Evolutionary conservation across 129 eudicot genomes (phyloP), one percentile per base, ranked within the genome.

Genomic region (Pittosporum tobira): DNA sequence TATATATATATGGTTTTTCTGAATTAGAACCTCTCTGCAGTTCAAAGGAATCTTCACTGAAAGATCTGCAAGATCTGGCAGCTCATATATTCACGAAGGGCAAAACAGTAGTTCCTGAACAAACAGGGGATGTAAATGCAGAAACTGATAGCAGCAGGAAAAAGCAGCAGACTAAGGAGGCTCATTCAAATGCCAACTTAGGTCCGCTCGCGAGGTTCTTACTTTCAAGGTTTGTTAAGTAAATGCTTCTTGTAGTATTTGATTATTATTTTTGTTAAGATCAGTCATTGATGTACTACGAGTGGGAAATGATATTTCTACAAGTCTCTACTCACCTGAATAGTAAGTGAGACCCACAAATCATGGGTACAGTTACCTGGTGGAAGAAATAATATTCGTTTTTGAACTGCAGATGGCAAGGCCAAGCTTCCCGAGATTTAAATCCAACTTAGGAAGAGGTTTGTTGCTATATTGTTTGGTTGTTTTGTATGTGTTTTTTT

Each of bases 401-500:
- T 66, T 57, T 56, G 68, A 8, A 29, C 31, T 80, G 86, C 84
- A 89, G 97, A 80, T 89, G 97, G 97, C 95, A 82, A 57, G 94
- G 94, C 20, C 88, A 79, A 48, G 84, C 71, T 59, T 82, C 95
- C 5, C 75, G 70, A 48, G 88, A 89, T 62, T 56, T 74, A 43
- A 85, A 74, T 54, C 40, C 81, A 31, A 25, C 67, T 43, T 88
- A 68, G 51, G 44, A 54, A 42, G 50, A 71, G 26, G 50, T 66
- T 62, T 51, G 65, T 57, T 44, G 48, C n/a, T n/a, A n/a, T 30
- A 51, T 57, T 8, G n/a, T n/a, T 64, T 59, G 13, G 40, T 22
- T 20, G 3, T 40, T 16, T 53, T 73, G 51, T 51, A 12, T 56
- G 36, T 34, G 56, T 52, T n/a, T n/a, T 67, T 59, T 16, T 58